Base-by-base conservation (phyloP, 495 filamentous ascomycete genomes). In the Aspergillus cristatus region DNA sequence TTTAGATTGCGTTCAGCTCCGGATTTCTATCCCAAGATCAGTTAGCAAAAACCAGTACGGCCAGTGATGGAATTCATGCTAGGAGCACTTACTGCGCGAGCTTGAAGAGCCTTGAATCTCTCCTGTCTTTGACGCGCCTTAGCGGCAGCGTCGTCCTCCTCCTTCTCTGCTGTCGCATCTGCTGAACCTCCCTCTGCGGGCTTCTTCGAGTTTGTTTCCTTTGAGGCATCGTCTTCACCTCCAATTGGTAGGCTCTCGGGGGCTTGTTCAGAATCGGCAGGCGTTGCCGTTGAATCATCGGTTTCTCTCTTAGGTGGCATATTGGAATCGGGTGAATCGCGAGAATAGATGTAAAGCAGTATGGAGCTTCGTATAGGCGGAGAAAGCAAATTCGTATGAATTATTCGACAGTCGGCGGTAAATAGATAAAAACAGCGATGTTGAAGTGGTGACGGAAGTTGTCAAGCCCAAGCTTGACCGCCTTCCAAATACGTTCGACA, bases 91-190 rank as follows among this genome's bases (percentile, higher is more conserved):
- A 76, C 73, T 29, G 85, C 83, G 46, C 87, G 81, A 32, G 80
- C 79, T 61, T 91, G 77, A 12, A 95, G 79, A 14, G 86, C 83
- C 55, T 86, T 86, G 70, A 95, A 97, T 42, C 61, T 56, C 32
- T 60, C 54, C 35, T 51, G 48, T 37, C 66, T 49, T 20, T 62
- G 52, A 1, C 50, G 55, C 15, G 63, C 56, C 38, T 54, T 62
- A 12, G 50, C 38, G 12, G 55, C 47, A 29, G 52, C 51, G 29
- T 54, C 53, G 37, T 57, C 49, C n/a, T 51, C 55, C 35, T 46
- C 48, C 14, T 39, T 44, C 12, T 49, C 46, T n/a, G 29, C 18
- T 13, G 8, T 24, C 45, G 35, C 2, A 30, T 30, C 12, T n/a
- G 28, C 4, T 3, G 13, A 30, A 12, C 11, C 4, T 14, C 12